Evolutionary conservation across 2,329 filamentous ascomycete genomes (phyloP), one percentile per base, ranked within the genome.

Genomic region (Helminthosporium solani): DNA sequence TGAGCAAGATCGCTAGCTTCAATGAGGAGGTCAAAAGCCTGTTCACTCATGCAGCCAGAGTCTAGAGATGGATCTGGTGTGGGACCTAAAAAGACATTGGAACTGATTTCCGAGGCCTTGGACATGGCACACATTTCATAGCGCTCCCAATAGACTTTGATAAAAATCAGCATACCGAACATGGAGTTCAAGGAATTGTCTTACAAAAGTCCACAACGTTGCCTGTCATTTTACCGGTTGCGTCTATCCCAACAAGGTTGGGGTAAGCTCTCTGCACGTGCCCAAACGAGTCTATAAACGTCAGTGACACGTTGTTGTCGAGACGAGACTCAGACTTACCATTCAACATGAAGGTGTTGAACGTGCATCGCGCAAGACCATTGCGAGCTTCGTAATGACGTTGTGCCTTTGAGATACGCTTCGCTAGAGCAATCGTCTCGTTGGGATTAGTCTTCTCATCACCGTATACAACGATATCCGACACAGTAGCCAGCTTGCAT

Each of bases 71-170:
- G 77, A 54, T 95, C 88, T 0, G 90, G 90, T 0, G 90, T 94
- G 2, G 90, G 88, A 0, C 94, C 94, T 49, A 96, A 77, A 81
- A 86, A 97, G 20, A 97, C 89, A 64, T 96, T 96, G 55, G 82
- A 79, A 42, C 88, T 85, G 52, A 97, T 95, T 68, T 96, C 88
- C 0, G 90, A 90, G 2, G 91, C 86, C 59, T 83, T 83, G 9
- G 92, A 91, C 92, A 97, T 96, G 48, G 80, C 80, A 68, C 88
- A 90, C 92, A 99, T 97, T 73, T 99, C 94, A 40, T 82, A 72
- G 46, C 91, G 81, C 70, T 99, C 94, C 74, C 90, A 89, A 57
- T 88, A 85, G 65, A 89, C 78, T 81, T 33, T 15, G 14, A n/a
- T n/a, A n/a, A n/a, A 14, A 28, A n/a, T 50, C 27, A 31, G 27